phyloP scores from a whole-genome alignment of 208 protist genomes.

The Acanthamoeba castellanii region DNA sequence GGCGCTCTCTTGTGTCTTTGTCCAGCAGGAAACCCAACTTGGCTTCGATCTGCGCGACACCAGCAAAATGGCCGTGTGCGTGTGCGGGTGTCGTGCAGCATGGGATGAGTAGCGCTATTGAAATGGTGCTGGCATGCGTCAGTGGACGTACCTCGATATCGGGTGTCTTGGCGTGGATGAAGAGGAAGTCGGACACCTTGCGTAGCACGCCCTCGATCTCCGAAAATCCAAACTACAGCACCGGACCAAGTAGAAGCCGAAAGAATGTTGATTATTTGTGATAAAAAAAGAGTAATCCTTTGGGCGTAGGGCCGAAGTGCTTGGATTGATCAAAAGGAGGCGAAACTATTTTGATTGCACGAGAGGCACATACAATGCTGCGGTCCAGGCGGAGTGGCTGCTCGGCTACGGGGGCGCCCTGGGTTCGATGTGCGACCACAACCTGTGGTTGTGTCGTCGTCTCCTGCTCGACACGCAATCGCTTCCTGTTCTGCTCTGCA shows the following conservation, averaged over 20 bases:
- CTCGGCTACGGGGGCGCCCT: background rate
- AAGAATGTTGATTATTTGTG: background rate
- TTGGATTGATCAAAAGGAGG: no score
- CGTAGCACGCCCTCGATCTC: constrained; percentile 24
- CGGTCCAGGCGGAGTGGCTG: constrained; percentile 5
- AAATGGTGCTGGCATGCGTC: background rate
- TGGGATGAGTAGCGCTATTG: background rate
- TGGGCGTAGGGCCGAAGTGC: no score
- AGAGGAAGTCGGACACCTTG: constrained; percentile 24
- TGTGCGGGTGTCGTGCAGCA: background rate
- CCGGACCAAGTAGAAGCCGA: background rate
- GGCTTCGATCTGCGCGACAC: constrained; percentile 28
- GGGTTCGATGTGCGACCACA: background rate
- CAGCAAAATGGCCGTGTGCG: no score
- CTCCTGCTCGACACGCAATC: background rate
- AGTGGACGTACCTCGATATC: background rate
- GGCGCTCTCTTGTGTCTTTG: background rate
- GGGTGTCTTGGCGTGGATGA: background rate
- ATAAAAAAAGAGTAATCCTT: background rate
- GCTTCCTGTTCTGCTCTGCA: background rate
- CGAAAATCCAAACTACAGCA: background rate
- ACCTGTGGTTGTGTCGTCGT: background rate
- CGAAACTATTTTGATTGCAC: no score
- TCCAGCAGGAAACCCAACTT: constrained; percentile 53
- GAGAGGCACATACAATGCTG: constrained; percentile 56